Conservation (phyloP, 768 basidiomycete species). For the Omphalotus guepiniiformis region DNA sequence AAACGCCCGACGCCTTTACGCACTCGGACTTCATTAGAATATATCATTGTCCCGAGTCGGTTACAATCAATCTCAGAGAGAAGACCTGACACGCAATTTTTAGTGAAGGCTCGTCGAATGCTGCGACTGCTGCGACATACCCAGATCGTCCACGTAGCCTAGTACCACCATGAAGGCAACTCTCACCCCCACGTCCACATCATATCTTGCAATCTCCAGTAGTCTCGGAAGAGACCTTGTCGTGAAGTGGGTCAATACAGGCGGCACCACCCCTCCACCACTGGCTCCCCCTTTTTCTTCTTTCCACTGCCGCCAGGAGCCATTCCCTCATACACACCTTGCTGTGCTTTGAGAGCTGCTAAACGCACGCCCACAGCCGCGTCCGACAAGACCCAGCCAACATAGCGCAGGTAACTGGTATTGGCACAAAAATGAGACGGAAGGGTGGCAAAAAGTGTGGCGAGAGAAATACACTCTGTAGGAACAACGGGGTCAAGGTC, state of each 20-base stretch:
- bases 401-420: constrained; percentile 80
- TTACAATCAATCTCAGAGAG: constrained; percentile 88
- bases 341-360: constrained; percentile 82
- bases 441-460: constrained; percentile 85
- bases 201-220: constrained; percentile 88
- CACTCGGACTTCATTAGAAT: constrained; percentile 78
- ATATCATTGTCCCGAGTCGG: constrained; percentile 75
- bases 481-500: constrained; percentile 88
- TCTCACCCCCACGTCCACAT: constrained; percentile 83
- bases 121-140: background rate
- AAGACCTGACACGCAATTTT: constrained; percentile 56
- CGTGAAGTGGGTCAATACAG: constrained; percentile 81
- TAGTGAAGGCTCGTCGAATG: background rate
- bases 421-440: constrained; percentile 83
- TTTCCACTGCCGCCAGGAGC: constrained; percentile 20
- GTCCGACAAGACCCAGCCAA: constrained; percentile 95
- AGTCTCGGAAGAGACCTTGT: constrained; percentile 91
- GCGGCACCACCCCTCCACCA: constrained; percentile 2
- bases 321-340: constrained; percentile 60
- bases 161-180: constrained; percentile 84
- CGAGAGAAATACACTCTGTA: constrained; percentile 87
- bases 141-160: constrained; percentile 22
- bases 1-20: constrained; percentile 79
- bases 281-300: constrained; percentile 1
- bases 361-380: constrained; percentile 79